A percentile compares a stretch with the other conserved stretches of the same genome.
Evolutionary conservation across 2,329 filamentous ascomycete species (phyloP).

Genomic region (Leptographium galeiforme): DNA sequence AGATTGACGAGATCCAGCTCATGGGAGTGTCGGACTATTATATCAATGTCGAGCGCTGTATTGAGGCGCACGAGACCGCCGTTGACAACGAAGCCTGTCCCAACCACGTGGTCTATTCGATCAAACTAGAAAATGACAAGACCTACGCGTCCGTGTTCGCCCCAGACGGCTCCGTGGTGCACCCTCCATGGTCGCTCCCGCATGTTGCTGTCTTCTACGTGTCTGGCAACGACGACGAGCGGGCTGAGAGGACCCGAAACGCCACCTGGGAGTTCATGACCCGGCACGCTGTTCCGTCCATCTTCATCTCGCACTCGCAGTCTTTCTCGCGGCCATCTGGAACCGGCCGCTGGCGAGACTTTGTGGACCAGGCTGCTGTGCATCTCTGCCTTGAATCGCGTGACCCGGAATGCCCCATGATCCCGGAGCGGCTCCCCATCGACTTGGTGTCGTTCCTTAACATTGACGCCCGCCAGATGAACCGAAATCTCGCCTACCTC

Average conservation of each 20-base stretch:
- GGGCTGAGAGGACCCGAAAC: slow-evolving; percentile 23
- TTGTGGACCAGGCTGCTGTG: slow-evolving; percentile 27
- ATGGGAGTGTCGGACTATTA: slow-evolving; percentile 37
- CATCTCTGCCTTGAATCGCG: slow-evolving; percentile 33
- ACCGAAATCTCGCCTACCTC: slow-evolving; percentile 36
- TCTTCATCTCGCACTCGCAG: slow-evolving; percentile 33
- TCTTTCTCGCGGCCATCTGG: slow-evolving; percentile 19
- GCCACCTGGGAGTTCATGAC: slow-evolving; percentile 33
- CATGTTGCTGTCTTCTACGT: slow-evolving; percentile 37
- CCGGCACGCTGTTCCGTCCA: slow-evolving; percentile 30
- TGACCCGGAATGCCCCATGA: slow-evolving; percentile 20
- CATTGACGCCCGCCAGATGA: slow-evolving; percentile 39
- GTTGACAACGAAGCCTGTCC: slow-evolving; percentile 13
- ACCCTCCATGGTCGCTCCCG: slow-evolving; percentile 31
- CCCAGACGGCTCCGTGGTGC: slow-evolving; percentile 23
- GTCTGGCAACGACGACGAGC: slow-evolving; percentile 26
- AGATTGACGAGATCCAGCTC: slow-evolving; percentile 30
- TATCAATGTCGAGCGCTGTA: slow-evolving; percentile 37
- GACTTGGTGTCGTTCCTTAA: slow-evolving; percentile 34
- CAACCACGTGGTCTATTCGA: slow-evolving; percentile 19
- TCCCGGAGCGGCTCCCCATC: slow-evolving; percentile 30
- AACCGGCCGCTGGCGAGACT: slow-evolving; percentile 20
- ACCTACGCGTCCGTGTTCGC: slow-evolving; percentile 22
- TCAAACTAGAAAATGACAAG: slow-evolving; percentile 26
- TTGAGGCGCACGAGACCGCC: slow-evolving; percentile 22